These are phyloP conservation scores for Gliomastix tumulicola DNA, from an alignment of 2,329 filamentous ascomycete species.

Conservation along the genomic window DNA sequence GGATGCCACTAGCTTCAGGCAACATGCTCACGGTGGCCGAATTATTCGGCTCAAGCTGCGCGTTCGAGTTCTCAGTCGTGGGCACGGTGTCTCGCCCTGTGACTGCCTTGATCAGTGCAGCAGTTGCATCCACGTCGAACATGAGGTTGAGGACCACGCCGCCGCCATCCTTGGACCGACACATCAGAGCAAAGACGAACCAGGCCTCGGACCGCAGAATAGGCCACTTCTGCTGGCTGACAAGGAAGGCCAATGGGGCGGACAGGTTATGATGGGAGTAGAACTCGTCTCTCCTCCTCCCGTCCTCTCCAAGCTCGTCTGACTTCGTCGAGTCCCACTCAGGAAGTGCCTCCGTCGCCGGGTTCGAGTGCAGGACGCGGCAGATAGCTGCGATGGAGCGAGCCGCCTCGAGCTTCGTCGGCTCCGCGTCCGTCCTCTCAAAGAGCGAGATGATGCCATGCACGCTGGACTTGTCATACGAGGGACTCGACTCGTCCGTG, in stretches of 20 bases:
- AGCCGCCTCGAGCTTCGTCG: slow-evolving; percentile 53
- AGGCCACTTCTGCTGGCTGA: slow-evolving; percentile 52
- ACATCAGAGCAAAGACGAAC: slow-evolving; percentile 57
- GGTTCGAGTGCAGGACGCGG: slow-evolving; percentile 42
- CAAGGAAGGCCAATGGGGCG: slow-evolving; percentile 40
- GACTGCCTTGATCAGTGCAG: slow-evolving; percentile 36
- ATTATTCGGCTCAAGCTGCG: not conserved
- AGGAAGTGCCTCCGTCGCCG: slow-evolving; percentile 19
- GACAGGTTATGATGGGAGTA: slow-evolving; percentile 37
- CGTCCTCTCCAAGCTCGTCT: slow-evolving; percentile 9
- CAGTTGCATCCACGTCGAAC: slow-evolving; percentile 30
- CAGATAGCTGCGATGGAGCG: slow-evolving; percentile 46
- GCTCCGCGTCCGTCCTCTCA: slow-evolving; percentile 31
- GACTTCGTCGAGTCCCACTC: slow-evolving; percentile 11
- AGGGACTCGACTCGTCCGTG: slow-evolving; percentile 16
- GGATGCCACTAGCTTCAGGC: slow-evolving; percentile 11
- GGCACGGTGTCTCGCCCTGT: slow-evolving; percentile 23
- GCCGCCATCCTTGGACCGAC: slow-evolving; percentile 41
- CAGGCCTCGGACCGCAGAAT: slow-evolving; percentile 52
- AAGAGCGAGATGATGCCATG: slow-evolving; percentile 29
- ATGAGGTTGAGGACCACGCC: slow-evolving; percentile 35
- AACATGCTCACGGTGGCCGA: slow-evolving; percentile 17
- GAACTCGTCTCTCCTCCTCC: slow-evolving; percentile 25
- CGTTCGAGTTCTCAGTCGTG: slow-evolving; percentile 5
- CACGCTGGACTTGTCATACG: slow-evolving; percentile 21